phyloP scores from a whole-genome alignment of 2,329 filamentous ascomycete genomes.

The Xenosphaeropsis pyriputrescens region DNA sequence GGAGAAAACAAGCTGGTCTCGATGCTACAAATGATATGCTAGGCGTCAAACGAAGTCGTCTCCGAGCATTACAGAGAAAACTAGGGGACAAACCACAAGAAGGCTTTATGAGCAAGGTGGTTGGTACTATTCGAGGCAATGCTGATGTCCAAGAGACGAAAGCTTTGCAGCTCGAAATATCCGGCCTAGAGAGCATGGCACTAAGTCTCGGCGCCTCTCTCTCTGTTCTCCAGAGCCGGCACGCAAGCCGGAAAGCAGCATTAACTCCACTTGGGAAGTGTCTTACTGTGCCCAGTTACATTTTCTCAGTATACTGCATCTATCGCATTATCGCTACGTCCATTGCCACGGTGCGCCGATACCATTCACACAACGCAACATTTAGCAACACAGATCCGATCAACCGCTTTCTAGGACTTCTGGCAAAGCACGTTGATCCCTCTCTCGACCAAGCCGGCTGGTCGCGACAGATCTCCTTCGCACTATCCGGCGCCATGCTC shows the following conservation, averaged over 20 bases:
- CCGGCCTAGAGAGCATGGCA: constrained; percentile 69
- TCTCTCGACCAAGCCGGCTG: constrained; percentile 69
- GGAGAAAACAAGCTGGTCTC: constrained; percentile 64
- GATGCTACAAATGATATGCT: constrained; percentile 73
- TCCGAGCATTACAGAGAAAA: constrained; percentile 57
- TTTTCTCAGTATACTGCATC: constrained; percentile 70
- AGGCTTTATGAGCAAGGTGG: constrained; percentile 59
- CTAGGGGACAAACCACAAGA: constrained; percentile 24
- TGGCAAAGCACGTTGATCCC: constrained; percentile 75
- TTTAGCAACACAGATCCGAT: constrained; percentile 68
- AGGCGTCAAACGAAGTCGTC: constrained; percentile 54
- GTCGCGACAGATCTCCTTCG: constrained; percentile 74
- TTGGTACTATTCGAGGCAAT: constrained; percentile 54
- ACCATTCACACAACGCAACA: constrained; percentile 22
- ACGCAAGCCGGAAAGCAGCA: constrained; percentile 49
- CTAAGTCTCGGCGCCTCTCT: constrained; percentile 53
- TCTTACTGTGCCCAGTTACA: constrained; percentile 44
- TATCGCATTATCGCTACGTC: constrained; percentile 67
- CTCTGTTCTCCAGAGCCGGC: constrained; percentile 43
- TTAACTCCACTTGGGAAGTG: constrained; percentile 53
- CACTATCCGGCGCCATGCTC: constrained; percentile 71
- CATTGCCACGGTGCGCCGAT: constrained; percentile 50
- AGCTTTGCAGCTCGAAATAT: constrained; percentile 57
- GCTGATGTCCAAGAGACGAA: constrained; percentile 43
- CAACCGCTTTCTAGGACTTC: constrained; percentile 64